phyloP scores from a whole-genome alignment of 208 protist species.

The Leishmania lainsoni region DNA sequence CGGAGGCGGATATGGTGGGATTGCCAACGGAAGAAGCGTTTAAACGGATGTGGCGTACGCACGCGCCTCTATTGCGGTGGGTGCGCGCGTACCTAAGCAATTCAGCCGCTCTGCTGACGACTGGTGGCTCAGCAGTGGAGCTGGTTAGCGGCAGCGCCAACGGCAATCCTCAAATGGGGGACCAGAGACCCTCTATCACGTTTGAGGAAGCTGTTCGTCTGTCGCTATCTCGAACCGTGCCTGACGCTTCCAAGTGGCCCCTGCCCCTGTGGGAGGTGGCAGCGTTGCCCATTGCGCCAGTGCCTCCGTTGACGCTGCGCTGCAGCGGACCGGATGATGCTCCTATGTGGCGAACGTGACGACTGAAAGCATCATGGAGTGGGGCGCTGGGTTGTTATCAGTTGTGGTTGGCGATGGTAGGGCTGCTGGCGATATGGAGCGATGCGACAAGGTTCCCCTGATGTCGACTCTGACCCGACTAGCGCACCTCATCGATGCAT shows the following conservation, averaged over 20 bases:
- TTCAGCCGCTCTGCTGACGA: not conserved
- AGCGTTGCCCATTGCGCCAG: constrained; percentile 16
- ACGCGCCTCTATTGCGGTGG: constrained; percentile 24
- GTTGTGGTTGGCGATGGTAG: not conserved
- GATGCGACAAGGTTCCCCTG: not conserved
- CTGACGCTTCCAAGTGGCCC: constrained; percentile 14
- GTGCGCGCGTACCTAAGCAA: constrained; percentile 16
- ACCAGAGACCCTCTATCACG: not conserved
- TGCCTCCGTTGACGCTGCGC: constrained; percentile 21
- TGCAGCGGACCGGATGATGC: not conserved
- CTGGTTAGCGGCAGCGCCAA: not conserved
- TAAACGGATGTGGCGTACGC: constrained; percentile 15
- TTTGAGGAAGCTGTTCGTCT: constrained; percentile 2
- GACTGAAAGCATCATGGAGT: not conserved
- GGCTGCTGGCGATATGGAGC: not conserved
- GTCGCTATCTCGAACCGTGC: not conserved
- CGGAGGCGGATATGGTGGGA: not conserved
- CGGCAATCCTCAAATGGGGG: not conserved
- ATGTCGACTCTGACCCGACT: constrained; percentile 4
- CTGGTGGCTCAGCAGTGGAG: not conserved
- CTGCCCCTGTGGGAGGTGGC: constrained; percentile 22
- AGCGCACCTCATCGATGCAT: constrained; percentile 13
- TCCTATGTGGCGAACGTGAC: not conserved
- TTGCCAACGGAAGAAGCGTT: constrained; percentile 1
- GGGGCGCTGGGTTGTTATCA: not conserved